Conservation (phyloP, 2,329 filamentous ascomycete species). For the Cladosporium sp. region DNA sequence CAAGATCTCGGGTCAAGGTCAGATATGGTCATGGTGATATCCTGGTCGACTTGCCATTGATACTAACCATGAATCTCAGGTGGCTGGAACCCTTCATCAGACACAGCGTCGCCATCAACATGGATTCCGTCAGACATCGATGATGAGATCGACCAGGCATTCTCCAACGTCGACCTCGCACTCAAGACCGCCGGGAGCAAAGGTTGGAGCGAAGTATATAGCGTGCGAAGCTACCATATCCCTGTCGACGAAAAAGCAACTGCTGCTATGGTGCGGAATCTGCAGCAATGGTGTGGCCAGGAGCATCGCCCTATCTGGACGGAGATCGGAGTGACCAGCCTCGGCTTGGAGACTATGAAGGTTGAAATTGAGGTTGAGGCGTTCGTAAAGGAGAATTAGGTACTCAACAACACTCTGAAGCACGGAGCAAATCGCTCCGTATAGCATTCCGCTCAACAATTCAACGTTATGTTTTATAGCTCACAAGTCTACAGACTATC, state of each 20-base stretch:
- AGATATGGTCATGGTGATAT: neutral
- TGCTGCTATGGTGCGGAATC: conserved; percentile 43
- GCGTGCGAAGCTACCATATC: conserved; percentile 29
- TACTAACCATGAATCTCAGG: conserved; percentile 19
- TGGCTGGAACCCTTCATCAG: conserved; percentile 31
- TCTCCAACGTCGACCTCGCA: conserved; percentile 52
- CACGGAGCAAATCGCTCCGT: no score
- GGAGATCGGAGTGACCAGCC: conserved; percentile 45
- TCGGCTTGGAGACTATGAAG: conserved; percentile 50
- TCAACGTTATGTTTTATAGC: no score
- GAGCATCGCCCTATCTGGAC: conserved; percentile 54
- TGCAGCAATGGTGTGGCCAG: conserved; percentile 48
- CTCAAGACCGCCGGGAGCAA: conserved; percentile 52
- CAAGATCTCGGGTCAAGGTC: conserved; percentile 36
- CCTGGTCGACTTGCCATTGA: neutral
- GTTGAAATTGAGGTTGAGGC: conserved; percentile 55
- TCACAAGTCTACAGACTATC: no score
- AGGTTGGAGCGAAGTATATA: conserved; percentile 52
- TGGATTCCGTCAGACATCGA: conserved; percentile 23
- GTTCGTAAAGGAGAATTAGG: neutral
- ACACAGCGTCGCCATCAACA: conserved; percentile 21
- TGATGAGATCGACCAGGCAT: conserved; percentile 42
- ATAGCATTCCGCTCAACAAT: no score
- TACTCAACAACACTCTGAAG: no score
- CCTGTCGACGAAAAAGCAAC: conserved; percentile 17